A percentile compares a stretch with the other conserved stretches of the same genome.
These are phyloP conservation scores for Litsea cubeba DNA, from an alignment of 164 flowering plant species.

Conservation along the genomic window DNA sequence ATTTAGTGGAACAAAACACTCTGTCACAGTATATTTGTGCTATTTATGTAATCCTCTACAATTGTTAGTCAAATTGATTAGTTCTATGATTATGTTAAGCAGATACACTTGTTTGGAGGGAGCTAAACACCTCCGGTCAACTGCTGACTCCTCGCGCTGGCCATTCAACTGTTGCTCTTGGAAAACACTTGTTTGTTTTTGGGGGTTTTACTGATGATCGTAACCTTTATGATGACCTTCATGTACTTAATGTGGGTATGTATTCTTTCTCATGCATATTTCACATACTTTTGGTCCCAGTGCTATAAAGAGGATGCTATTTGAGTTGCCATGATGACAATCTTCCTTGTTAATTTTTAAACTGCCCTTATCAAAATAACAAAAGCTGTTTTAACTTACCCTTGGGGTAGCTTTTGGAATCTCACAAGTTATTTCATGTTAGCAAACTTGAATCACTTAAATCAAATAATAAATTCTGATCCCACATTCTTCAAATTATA, in stretches of 20 bases:
- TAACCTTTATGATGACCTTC: slow-evolving; percentile 78
- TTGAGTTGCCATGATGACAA: not conserved
- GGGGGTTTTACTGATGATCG: slow-evolving; percentile 93
- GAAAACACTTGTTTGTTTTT: slow-evolving; percentile 76
- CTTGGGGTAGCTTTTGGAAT: not conserved
- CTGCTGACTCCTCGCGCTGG: slow-evolving; percentile 86
- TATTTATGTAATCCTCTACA: not conserved
- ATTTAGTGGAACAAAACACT: not conserved
- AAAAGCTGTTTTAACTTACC: not conserved
- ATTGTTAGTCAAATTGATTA: not conserved
- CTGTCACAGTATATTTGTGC: not conserved
- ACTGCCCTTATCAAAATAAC: not conserved
- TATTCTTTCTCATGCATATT: not conserved
- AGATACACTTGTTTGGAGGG: slow-evolving; percentile 84
- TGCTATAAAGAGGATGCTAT: not conserved
- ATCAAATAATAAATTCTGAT: not conserved
- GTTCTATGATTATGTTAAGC: slow-evolving; percentile 3
- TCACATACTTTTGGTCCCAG: not conserved
- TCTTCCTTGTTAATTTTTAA: not conserved
- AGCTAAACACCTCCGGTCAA: slow-evolving; percentile 68
- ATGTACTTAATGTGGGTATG: slow-evolving; percentile 88
- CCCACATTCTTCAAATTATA: not conserved
- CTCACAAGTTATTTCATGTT: not conserved
- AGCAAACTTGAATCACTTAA: not conserved
- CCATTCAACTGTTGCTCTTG: slow-evolving; percentile 75